A percentile compares a stretch with the other conserved stretches of the same genome.
Evolutionary conservation across 2,329 filamentous ascomycete species (phyloP).

Genomic region (Sporothrix euskadiensis): DNA sequence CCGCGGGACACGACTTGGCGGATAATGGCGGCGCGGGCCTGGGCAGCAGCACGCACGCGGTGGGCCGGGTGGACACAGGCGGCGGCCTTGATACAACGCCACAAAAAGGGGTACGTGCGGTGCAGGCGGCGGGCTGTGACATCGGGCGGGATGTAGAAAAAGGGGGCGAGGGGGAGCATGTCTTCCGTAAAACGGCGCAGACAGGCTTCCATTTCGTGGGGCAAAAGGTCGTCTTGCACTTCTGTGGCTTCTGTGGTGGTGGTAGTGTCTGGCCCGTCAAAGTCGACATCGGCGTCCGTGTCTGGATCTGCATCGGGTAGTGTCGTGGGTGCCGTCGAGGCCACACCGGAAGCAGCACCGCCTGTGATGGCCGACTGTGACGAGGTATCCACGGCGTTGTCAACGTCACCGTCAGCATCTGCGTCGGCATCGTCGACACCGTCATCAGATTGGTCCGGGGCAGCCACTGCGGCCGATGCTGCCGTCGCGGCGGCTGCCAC

Average conservation of each 20-base stretch:
- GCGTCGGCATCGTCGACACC: background rate
- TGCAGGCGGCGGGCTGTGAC: conserved; percentile 45
- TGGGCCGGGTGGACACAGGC: conserved; percentile 46
- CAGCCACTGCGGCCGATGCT: background rate
- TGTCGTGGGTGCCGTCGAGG: background rate
- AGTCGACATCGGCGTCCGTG: background rate
- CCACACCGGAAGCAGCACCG: background rate
- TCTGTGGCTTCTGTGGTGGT: background rate
- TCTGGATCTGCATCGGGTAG: background rate
- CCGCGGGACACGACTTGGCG: conserved; percentile 52
- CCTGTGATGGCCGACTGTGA: background rate
- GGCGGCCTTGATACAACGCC: conserved; percentile 51
- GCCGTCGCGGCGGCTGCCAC: background rate
- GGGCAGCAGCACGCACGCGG: conserved; percentile 44
- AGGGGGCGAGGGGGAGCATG: conserved; percentile 37
- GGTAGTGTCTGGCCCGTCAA: background rate
- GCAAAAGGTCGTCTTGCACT: background rate
- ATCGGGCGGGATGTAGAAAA: conserved; percentile 42
- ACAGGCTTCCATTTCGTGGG: conserved; percentile 33
- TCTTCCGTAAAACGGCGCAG: conserved; percentile 47
- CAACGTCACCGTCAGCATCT: background rate
- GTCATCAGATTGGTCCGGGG: background rate
- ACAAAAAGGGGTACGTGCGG: conserved; percentile 52
- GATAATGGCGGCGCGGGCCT: conserved; percentile 47
- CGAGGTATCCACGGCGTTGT: background rate